phyloP scores from a whole-genome alignment of 495 filamentous ascomycete genomes.

The Aspergillus panamensis region DNA sequence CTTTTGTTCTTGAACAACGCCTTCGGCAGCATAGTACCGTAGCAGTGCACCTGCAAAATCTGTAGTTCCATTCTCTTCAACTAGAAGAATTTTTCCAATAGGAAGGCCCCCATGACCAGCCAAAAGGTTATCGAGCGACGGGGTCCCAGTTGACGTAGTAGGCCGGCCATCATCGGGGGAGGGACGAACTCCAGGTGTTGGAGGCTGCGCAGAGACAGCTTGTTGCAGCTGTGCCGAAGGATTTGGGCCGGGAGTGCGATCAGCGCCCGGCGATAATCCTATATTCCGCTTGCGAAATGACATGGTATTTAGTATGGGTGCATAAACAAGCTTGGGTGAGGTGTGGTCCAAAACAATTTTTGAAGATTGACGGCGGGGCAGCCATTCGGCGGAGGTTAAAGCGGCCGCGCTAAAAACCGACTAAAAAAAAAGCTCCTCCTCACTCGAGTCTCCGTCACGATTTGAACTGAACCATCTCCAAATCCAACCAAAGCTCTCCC shows the following conservation, averaged over 20 bases:
- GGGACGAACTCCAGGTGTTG: slow-evolving; percentile 69
- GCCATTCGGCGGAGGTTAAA: slow-evolving; percentile 22
- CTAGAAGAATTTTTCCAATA: slow-evolving; percentile 71
- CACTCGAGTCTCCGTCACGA: slow-evolving; percentile 1
- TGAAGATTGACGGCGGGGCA: slow-evolving; percentile 28
- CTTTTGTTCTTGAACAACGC: slow-evolving; percentile 84
- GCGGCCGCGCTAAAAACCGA: slow-evolving; percentile 27
- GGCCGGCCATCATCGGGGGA: slow-evolving; percentile 85
- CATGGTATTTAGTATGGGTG: slow-evolving; percentile 46
- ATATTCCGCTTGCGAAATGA: slow-evolving; percentile 89
- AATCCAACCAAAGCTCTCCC: neutral
- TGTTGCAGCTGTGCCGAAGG: slow-evolving; percentile 29
- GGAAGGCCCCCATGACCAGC: slow-evolving; percentile 87
- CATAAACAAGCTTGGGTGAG: slow-evolving; percentile 1
- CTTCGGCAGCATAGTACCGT: slow-evolving; percentile 89
- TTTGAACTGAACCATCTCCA: neutral
- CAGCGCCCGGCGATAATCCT: slow-evolving; percentile 52
- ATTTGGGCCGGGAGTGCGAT: slow-evolving; percentile 31
- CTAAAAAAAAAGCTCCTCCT: slow-evolving; percentile 50
- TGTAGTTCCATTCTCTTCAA: slow-evolving; percentile 93
- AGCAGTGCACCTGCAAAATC: slow-evolving; percentile 86
- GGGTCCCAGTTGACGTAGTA: slow-evolving; percentile 86
- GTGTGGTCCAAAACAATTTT: slow-evolving; percentile 3
- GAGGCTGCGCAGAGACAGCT: slow-evolving; percentile 33
- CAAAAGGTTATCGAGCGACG: slow-evolving; percentile 78